phyloP scores from a whole-genome alignment of 1,284 basidiomycete genomes.

The Schizophyllum commune region DNA sequence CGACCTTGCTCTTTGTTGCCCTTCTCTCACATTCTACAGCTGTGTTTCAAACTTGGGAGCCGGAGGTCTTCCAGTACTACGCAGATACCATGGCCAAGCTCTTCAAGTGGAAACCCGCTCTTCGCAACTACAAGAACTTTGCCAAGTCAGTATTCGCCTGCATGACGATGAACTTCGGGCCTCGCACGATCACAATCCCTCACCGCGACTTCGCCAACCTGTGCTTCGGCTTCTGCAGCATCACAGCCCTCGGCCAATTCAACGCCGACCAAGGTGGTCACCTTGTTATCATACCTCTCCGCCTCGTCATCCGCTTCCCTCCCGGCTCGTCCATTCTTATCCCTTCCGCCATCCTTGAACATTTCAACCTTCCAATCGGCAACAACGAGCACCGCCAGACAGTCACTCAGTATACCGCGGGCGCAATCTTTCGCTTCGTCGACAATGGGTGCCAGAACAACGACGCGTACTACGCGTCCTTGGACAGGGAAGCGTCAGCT shows the following conservation, averaged over 20 bases:
- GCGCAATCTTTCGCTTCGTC: conserved; percentile 10
- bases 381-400: conserved; percentile 8
- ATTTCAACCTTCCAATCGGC: conserved; percentile 12
- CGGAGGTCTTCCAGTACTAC: neutral
- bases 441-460: conserved; percentile 2
- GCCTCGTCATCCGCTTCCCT: conserved; percentile 12
- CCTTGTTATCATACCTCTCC: conserved; percentile 8
- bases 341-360: conserved; percentile 11
- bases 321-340: conserved; percentile 10
- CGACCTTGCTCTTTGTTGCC: too few species aligned
- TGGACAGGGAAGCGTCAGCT: too few species aligned
- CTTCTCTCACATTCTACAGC: neutral
- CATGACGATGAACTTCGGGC: conserved; percentile 1
- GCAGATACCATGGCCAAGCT: neutral
- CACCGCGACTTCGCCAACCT: conserved; percentile 3
- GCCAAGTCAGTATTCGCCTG: neutral
- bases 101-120: neutral
- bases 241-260: conserved; percentile 5
- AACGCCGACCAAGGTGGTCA: conserved; percentile 10
- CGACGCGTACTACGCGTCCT: too few species aligned
- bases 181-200: neutral
- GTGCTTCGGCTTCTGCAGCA: conserved; percentile 5
- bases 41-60: neutral
- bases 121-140: neutral
- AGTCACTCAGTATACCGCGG: conserved; percentile 12